Conservation (phyloP, 345 rosid genomes). For the Psidium friedrichsthalianum region DNA sequence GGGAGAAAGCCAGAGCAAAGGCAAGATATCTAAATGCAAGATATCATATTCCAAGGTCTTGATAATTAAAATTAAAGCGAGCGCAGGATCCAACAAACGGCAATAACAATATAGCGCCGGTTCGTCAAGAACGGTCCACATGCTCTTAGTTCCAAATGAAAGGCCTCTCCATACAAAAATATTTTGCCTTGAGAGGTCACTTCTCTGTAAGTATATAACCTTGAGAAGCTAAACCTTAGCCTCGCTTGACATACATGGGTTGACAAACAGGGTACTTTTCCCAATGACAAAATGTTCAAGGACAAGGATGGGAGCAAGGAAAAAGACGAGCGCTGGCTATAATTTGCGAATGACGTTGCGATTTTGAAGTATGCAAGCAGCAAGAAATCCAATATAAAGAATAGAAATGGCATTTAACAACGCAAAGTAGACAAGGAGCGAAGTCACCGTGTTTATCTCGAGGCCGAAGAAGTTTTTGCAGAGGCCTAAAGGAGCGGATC, state of each 20-base stretch:
- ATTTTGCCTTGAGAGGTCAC: constrained; percentile 75
- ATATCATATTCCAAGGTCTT: constrained; percentile 96
- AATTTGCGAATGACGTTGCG: constrained; percentile 49
- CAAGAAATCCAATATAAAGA: constrained; percentile 71
- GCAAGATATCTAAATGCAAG: constrained; percentile 97
- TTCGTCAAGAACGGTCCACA: constrained; percentile 96
- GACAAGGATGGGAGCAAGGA: constrained; percentile 68
- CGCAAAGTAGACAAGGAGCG: constrained; percentile 88
- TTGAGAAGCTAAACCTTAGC: constrained; percentile 53
- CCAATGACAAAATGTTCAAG: constrained; percentile 72
- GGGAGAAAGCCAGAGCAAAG: constrained; percentile 83
- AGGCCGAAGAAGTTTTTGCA: constrained; percentile 94
- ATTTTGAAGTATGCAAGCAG: constrained; percentile 63
- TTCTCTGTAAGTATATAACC: constrained; percentile 65
- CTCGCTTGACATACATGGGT: constrained; percentile 31
- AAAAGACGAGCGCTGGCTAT: constrained; percentile 76
- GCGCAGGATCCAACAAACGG: constrained; percentile 90
- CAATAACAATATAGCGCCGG: constrained; percentile 81
- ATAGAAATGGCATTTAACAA: constrained; percentile 80
- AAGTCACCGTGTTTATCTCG: constrained; percentile 85
- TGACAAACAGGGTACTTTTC: constrained; percentile 39
- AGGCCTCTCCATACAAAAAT: constrained; percentile 88
- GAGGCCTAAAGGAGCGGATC: no score
- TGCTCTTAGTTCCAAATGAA: constrained; percentile 90
- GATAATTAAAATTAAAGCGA: constrained; percentile 75